phyloP scores from a whole-genome alignment of 2,329 filamentous ascomycete genomes.

The Nemania diffusa region DNA sequence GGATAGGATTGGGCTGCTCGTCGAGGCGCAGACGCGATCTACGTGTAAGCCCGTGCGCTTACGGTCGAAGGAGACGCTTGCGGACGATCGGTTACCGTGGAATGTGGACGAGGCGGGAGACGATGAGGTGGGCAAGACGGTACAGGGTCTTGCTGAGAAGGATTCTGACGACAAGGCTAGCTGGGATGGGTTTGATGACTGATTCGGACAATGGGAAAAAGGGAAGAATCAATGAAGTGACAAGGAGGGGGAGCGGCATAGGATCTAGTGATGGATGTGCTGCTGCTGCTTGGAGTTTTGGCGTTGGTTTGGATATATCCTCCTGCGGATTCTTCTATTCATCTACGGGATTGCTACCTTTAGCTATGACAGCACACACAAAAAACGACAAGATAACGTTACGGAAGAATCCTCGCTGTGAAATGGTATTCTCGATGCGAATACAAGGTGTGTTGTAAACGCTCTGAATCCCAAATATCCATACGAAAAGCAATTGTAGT shows the following conservation, averaged over 20 bases:
- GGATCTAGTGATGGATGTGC: slow-evolving; percentile 8
- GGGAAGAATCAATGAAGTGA: background rate
- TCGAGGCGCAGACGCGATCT: slow-evolving; percentile 66
- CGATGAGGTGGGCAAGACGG: slow-evolving; percentile 50
- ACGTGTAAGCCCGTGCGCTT: slow-evolving; percentile 77
- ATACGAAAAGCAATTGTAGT: slow-evolving; percentile 5
- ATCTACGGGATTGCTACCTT: slow-evolving; percentile 26
- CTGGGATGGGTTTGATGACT: slow-evolving; percentile 78
- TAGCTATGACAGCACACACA: slow-evolving; percentile 3
- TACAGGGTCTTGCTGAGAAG: too few relatives aligned
- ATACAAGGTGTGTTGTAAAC: background rate
- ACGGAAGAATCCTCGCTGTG: slow-evolving; percentile 4
- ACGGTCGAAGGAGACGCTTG: slow-evolving; percentile 75
- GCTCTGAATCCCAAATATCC: slow-evolving; percentile 11
- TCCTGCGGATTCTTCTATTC: slow-evolving; percentile 30
- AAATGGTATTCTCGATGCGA: background rate
- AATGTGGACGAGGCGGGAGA: slow-evolving; percentile 59
- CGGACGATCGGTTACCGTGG: slow-evolving; percentile 77
- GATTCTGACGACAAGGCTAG: slow-evolving; percentile 62
- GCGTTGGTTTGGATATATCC: slow-evolving; percentile 41
- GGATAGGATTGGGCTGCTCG: slow-evolving; percentile 62
- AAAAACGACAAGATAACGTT: slow-evolving; percentile 8
- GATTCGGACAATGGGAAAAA: slow-evolving; percentile 39
- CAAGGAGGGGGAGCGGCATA: background rate
- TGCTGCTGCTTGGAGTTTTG: slow-evolving; percentile 30